These are phyloP conservation scores for Thelephora ganbajun DNA, from an alignment of 768 basidiomycete species.

Conservation along the genomic window DNA sequence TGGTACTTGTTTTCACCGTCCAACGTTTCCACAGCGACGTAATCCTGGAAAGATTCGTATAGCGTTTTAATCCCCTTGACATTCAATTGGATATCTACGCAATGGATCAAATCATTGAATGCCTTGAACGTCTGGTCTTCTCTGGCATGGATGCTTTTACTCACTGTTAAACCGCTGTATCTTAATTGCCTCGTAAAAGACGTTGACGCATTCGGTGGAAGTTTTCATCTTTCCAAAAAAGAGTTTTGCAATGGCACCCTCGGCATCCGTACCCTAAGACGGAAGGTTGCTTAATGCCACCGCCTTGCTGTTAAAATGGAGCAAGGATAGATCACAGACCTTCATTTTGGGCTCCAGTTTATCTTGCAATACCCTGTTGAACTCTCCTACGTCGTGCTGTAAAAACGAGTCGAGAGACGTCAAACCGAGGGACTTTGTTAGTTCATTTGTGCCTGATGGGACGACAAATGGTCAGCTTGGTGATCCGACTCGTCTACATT, in stretches of 20 bases:
- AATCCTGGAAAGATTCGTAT: constrained; percentile 94
- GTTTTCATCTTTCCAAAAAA: constrained; percentile 99
- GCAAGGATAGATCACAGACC: constrained; percentile 25
- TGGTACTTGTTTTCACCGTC: constrained; percentile 99
- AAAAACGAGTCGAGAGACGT: constrained; percentile 98
- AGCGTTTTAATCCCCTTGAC: constrained; percentile 98
- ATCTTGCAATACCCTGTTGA: constrained; percentile 92
- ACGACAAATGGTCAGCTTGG: neutral
- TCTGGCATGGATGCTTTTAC: constrained; percentile 1
- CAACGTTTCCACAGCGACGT: constrained; percentile 91
- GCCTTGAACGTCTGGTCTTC: neutral
- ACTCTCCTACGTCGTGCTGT: constrained; percentile 99
- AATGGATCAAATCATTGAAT: neutral
- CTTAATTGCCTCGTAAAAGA: constrained; percentile 90
- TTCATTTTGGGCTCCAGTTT: constrained; percentile 99
- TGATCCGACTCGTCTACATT: neutral
- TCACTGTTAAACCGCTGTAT: constrained; percentile 94
- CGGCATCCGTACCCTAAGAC: constrained; percentile 74
- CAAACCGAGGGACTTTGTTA: constrained; percentile 99
- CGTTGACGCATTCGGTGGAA: constrained; percentile 97
- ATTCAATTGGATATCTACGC: constrained; percentile 94
- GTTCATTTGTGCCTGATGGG: constrained; percentile 75
- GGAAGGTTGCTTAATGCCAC: constrained; percentile 5
- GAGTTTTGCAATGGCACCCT: constrained; percentile 86
- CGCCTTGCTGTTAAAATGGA: too few relatives aligned